These are phyloP conservation scores for Anacardium occidentale DNA, from an alignment of 345 rosid species.

Conservation along the genomic window DNA sequence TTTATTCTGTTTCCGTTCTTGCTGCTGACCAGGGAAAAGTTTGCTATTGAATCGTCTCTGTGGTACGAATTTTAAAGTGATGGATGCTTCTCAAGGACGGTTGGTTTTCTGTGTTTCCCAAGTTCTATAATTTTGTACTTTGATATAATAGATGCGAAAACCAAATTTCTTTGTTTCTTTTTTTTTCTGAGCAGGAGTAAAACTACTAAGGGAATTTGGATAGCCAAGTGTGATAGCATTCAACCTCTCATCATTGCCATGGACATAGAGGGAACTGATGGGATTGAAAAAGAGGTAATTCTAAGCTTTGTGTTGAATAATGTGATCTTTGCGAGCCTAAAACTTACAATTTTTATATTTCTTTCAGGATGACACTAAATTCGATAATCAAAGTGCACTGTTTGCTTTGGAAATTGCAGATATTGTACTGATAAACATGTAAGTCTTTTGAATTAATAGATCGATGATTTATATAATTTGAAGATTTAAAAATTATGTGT, in stretches of 20 bases:
- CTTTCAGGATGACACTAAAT: slow-evolving; percentile 76
- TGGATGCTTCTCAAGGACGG: slow-evolving; percentile 77
- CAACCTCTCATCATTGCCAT: slow-evolving; percentile 68
- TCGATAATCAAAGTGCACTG: slow-evolving; percentile 77
- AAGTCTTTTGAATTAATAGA: slow-evolving; percentile 28
- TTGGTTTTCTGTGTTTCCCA: slow-evolving; percentile 23
- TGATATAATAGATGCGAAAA: background rate
- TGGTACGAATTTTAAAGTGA: slow-evolving; percentile 66
- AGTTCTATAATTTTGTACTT: background rate
- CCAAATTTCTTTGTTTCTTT: slow-evolving; percentile 9
- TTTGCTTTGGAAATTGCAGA: slow-evolving; percentile 74
- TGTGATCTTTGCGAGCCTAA: no score
- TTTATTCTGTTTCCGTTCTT: background rate
- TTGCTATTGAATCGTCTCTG: slow-evolving; percentile 74
- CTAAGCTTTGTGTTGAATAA: no score
- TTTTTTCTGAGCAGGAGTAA: slow-evolving; percentile 80
- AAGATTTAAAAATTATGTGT: no score
- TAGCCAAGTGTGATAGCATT: slow-evolving; percentile 64
- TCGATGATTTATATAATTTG: no score
- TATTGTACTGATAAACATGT: slow-evolving; percentile 71
- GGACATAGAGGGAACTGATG: slow-evolving; percentile 86
- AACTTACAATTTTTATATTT: background rate
- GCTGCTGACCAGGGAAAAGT: slow-evolving; percentile 73
- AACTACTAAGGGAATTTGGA: slow-evolving; percentile 82
- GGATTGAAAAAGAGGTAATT: slow-evolving; percentile 76